phyloP scores from a whole-genome alignment of 129 eudicot species.

The Kitagawia praeruptora region DNA sequence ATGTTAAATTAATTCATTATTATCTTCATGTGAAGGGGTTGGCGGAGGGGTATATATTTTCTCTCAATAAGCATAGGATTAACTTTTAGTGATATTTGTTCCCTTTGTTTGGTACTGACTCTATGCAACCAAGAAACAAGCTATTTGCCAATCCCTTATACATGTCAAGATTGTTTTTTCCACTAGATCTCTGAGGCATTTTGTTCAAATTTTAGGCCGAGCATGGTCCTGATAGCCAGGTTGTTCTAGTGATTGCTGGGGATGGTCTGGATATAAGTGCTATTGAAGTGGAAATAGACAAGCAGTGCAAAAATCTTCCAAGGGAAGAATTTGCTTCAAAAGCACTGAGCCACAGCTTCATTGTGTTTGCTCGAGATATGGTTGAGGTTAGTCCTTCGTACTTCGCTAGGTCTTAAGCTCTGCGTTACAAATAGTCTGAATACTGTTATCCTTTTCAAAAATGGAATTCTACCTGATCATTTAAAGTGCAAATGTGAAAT shows the following conservation, averaged over 20 bases:
- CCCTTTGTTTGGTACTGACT: background rate
- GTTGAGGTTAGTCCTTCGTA: conserved; percentile 73
- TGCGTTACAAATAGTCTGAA: background rate
- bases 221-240: conserved; percentile 99
- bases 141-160: background rate
- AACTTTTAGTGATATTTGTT: background rate
- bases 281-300: conserved; percentile 63
- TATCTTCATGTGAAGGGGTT: background rate
- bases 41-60: background rate
- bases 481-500: background rate
- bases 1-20: background rate
- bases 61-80: background rate
- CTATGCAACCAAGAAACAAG: background rate
- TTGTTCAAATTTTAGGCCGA: conserved; percentile 67
- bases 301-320: conserved; percentile 83
- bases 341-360: conserved; percentile 90
- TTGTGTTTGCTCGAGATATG: conserved; percentile 89
- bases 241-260: conserved; percentile 89
- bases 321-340: conserved; percentile 83
- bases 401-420: background rate
- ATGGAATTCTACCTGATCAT: background rate
- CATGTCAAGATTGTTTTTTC: conserved; percentile 1
- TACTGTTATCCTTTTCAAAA: background rate
- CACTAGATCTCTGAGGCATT: conserved; percentile 10
- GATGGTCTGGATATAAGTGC: conserved; percentile 68